Evolutionary conservation across 2,329 filamentous ascomycete species (phyloP).

Genomic region (Thielaviopsis punctulata): DNA sequence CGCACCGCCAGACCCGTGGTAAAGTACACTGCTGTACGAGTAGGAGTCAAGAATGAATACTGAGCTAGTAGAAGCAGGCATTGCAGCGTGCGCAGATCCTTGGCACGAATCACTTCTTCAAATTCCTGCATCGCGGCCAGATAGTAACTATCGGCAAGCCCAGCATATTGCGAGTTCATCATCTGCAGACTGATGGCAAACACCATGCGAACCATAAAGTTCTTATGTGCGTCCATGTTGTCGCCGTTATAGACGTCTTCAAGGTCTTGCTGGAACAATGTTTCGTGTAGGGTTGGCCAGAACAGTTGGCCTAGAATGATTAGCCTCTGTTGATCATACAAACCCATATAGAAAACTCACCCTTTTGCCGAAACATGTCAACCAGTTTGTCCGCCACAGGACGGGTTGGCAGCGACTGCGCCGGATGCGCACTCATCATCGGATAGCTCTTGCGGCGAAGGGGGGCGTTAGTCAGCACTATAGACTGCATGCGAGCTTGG

Average conservation of each 20-base stretch:
- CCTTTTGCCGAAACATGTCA: slow-evolving; percentile 72
- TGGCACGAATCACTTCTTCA: slow-evolving; percentile 67
- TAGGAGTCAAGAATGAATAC: slow-evolving; percentile 85
- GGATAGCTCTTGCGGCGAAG: slow-evolving; percentile 75
- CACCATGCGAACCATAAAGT: slow-evolving; percentile 80
- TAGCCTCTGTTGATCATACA: background rate
- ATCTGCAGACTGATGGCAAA: slow-evolving; percentile 92
- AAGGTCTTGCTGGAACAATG: slow-evolving; percentile 56
- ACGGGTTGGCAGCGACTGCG: slow-evolving; percentile 55
- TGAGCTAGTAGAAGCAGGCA: slow-evolving; percentile 76
- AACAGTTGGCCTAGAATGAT: slow-evolving; percentile 61
- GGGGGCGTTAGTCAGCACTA: slow-evolving; percentile 31
- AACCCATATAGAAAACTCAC: slow-evolving; percentile 26
- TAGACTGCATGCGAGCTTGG: slow-evolving; percentile 38
- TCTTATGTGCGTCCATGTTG: slow-evolving; percentile 55
- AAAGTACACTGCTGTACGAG: slow-evolving; percentile 82
- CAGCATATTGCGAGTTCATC: slow-evolving; percentile 75
- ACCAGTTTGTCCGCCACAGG: slow-evolving; percentile 62
- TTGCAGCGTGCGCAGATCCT: slow-evolving; percentile 79
- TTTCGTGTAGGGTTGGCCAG: slow-evolving; percentile 75
- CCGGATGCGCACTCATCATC: slow-evolving; percentile 71
- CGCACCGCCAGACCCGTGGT: slow-evolving; percentile 76
- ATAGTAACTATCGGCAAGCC: slow-evolving; percentile 87
- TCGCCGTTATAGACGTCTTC: slow-evolving; percentile 66
- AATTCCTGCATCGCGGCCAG: slow-evolving; percentile 73